Evolutionary conservation across 805 yeast species (phyloP).

Genomic region (Wickerhamomyces sydowiorum): DNA sequence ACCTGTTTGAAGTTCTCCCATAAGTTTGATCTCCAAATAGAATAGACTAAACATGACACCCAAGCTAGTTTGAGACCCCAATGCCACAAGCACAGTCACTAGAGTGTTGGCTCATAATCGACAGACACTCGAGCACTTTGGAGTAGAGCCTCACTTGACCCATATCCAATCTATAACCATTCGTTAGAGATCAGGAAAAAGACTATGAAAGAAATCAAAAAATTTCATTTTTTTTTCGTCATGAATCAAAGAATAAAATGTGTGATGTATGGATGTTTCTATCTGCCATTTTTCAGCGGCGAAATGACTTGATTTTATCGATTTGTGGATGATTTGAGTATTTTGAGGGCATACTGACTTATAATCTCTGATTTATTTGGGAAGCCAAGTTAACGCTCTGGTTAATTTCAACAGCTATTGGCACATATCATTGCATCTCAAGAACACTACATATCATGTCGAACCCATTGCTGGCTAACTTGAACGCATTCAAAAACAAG

Average conservation of each 20-base stretch:
- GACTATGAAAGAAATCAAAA: background rate
- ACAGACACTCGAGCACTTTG: background rate
- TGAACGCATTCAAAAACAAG: slow-evolving; percentile 59
- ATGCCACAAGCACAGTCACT: background rate
- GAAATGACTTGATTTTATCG: background rate
- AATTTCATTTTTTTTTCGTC: no score
- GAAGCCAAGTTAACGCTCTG: no score
- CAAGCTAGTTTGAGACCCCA: background rate
- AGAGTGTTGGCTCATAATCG: background rate
- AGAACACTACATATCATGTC: slow-evolving; percentile 19
- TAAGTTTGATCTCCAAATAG: slow-evolving; percentile 2
- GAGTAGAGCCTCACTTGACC: background rate
- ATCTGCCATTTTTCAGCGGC: background rate
- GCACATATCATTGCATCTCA: no score
- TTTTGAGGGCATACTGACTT: no score
- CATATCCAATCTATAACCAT: background rate
- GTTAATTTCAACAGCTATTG: no score
- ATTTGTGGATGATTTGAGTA: background rate
- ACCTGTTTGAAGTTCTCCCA: slow-evolving; percentile 2
- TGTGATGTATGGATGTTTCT: background rate
- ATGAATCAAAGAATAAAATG: background rate
- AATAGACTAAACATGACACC: background rate
- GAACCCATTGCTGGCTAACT: slow-evolving; percentile 45
- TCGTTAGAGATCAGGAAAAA: background rate
- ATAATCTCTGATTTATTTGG: no score